phyloP scores from a whole-genome alignment of 2,329 filamentous ascomycete genomes.

The Grosmannia clavigera region DNA sequence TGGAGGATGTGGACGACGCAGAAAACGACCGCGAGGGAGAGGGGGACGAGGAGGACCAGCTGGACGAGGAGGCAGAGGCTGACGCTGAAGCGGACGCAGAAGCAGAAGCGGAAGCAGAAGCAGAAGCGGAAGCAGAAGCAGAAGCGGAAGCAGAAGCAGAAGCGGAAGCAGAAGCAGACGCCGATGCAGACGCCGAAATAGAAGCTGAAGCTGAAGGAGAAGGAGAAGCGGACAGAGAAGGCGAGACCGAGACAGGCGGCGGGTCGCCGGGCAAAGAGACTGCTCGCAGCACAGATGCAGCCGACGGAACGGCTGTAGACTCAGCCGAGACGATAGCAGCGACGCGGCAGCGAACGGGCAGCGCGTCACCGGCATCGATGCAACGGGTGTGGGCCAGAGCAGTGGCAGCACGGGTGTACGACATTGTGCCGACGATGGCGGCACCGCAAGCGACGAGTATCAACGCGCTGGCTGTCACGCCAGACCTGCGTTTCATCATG shows the following conservation, averaged over 20 bases:
- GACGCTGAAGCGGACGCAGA: neutral
- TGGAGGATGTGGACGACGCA: conserved; percentile 33
- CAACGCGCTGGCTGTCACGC: conserved; percentile 83
- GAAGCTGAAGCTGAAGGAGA: neutral
- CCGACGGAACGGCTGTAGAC: conserved; percentile 9
- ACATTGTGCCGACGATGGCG: conserved; percentile 94
- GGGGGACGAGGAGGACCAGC: conserved; percentile 28
- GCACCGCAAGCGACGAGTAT: conserved; percentile 92
- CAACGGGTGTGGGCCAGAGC: conserved; percentile 58
- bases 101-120: conserved; percentile 6
- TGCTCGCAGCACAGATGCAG: conserved; percentile 3
- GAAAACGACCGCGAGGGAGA: conserved; percentile 24
- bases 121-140: neutral
- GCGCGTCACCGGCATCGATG: conserved; percentile 16
- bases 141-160: neutral
- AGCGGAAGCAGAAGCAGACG: conserved; percentile 1
- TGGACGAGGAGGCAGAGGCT: conserved; percentile 27
- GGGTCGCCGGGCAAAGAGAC: conserved; percentile 17
- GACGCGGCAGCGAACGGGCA: conserved; percentile 13
- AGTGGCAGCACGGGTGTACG: conserved; percentile 70
- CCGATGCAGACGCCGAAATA: neutral
- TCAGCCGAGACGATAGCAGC: conserved; percentile 7
- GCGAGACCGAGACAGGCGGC: neutral
- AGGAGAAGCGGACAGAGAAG: neutral
- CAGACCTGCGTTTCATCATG: conserved; percentile 90